Percentiles rank a stretch among this genome's conserved stretches.
Conservation (phyloP, 208 protist genomes). For the Trichomonas tenax region DNA sequence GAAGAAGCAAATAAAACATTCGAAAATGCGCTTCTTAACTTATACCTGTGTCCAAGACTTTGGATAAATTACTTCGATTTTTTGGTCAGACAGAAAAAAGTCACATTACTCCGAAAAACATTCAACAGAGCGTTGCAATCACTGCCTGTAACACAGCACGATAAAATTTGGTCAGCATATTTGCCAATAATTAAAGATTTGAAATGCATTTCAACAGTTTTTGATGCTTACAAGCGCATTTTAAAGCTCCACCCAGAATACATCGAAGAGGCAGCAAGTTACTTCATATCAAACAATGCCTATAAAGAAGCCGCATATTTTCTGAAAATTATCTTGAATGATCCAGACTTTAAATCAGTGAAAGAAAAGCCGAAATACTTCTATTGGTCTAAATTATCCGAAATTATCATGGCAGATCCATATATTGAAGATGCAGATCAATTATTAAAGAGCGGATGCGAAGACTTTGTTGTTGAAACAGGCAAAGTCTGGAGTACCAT, state of each 20-base stretch:
- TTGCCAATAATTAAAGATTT: not conserved
- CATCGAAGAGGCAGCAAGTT: not conserved
- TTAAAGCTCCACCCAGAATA: not conserved
- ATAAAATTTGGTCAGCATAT: not conserved
- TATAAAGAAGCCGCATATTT: not conserved
- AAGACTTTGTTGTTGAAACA: not conserved
- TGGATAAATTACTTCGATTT: slow-evolving; percentile 10
- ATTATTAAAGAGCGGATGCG: not conserved
- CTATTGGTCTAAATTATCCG: not conserved
- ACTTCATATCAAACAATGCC: not conserved
- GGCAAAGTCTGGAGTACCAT: not conserved
- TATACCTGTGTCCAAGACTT: not conserved
- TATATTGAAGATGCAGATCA: not conserved
- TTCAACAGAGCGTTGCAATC: not conserved
- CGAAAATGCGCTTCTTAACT: not conserved
- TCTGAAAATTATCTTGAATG: not conserved
- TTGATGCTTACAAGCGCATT: not conserved
- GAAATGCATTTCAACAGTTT: not conserved
- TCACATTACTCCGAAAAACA: not conserved
- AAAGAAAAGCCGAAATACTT: not conserved
- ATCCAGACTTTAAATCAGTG: not conserved
- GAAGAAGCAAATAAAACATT: not conserved
- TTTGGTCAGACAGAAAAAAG: not conserved
- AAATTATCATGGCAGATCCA: not conserved
- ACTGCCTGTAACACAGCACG: slow-evolving; percentile 9